Base-by-base conservation (phyloP, 179 eudicot genomes). In the Silene vulgaris region DNA sequence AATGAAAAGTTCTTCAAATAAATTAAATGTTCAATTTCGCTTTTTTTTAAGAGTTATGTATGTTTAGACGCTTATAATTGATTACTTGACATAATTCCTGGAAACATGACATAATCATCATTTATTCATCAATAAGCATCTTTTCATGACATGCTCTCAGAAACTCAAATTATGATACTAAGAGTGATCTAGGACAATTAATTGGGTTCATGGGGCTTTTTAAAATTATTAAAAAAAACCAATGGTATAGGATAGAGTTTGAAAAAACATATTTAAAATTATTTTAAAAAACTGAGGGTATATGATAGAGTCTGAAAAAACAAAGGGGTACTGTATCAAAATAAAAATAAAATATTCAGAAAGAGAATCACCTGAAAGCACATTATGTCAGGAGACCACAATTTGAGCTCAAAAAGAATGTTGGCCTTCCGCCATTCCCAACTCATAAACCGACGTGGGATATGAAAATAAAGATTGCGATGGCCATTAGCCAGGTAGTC, bases 301-400 rank as follows among this genome's bases (percentile, higher is more conserved):
- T 52, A 52, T 13, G 59, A 65, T 40, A 30, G 14, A 9, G 54
- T 48, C 3, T 14, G 59, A 52, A 14, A 52, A 52, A 52, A 52
- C n/a, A 52, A 52, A 14, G 17, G 19, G 4, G 59, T 14, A 52
- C n/a, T 14, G 59, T 17, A 52, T 52, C 59, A 16, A 52, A 52
- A 52, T 13, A 13, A 52, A 52, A 52, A 52, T 14, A 12, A 3
- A 52, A 52, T 52, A 2, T 13, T 52, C 59, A 13, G 59, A 17
- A 62, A 8, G 65, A 73, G 71, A 79, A 70, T 63, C 29, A 90
- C 99, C 99, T 95, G 99, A 54, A 95, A 86, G 80, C 99, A 95
- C 79, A 92, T 83, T 78, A 95, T 87, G 79, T 95, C 97, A 62
- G 99, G 88, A 23, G 99, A 90, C 97, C 99, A 95, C 77, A 87